Evolutionary conservation across 805 yeast species (phyloP), one percentile per base, ranked within the genome.

Genomic region (Helenozyma rhizophorensis): DNA sequence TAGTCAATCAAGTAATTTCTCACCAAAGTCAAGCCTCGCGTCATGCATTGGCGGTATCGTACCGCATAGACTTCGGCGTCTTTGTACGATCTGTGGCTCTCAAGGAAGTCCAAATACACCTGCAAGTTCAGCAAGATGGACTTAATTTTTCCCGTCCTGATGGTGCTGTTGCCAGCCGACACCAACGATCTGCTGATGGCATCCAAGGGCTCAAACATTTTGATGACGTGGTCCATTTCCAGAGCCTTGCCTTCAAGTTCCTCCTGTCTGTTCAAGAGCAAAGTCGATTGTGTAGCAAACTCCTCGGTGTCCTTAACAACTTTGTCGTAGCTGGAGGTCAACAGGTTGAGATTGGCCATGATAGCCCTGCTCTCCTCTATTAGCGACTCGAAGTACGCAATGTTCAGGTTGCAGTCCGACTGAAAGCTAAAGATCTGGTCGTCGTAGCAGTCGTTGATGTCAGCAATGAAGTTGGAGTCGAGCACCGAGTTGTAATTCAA

Each of bases 11-110:
- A 58, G 51, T 80, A 86, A 48, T 80, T 84, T 42, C 81, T 72
- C 11, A 87, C 74, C 38, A 90, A 63, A 0, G 93, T 78, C 28
- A 87, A 67, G 1, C 94, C 80, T 37, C 96, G 71, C 1, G 89
- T 78, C 71, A 87, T 68, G 49, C 96, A 85, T 47, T 85, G 94
- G 40, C 83, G 76, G 60, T 85, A 86, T 37, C 89, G 72, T 42
- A 78, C 75, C 29, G 70, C 72, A 53, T 84, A 87, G 2, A 76
- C 51, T 17, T 79, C 90, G 9, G 75, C 64, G 33, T 88, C 95
- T 50, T 75, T 78, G 49, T 83, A 82, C 8, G 51, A 39, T 4
- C 51, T 40, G 36, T 78, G 78, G 3, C 61, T 58, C 7, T 68
- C 64, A 4, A 80, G 67, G 52, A 85, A 89, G 2, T 50, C 58